Conservation (phyloP, 495 filamentous ascomycete genomes). For the Acidiella bohemica region DNA sequence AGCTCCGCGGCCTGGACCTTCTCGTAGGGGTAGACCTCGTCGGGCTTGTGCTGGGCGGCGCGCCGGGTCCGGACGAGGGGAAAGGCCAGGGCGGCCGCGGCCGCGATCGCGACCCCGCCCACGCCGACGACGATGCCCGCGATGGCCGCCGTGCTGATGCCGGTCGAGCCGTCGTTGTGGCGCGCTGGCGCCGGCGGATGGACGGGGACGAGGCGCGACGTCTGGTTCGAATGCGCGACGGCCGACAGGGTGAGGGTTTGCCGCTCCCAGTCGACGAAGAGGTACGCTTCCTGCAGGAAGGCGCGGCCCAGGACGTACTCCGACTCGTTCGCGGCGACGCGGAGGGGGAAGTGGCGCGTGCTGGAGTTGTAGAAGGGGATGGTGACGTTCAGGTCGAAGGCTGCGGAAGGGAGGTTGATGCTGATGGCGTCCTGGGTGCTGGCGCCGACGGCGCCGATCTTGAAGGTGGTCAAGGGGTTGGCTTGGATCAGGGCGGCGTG, state of each 20-base stretch:
- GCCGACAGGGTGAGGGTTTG: constrained; percentile 7
- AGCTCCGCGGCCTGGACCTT: background rate
- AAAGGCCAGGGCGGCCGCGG: background rate
- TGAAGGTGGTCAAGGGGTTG: constrained; percentile 12
- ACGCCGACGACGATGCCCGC: constrained; percentile 9
- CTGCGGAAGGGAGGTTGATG: constrained; percentile 14
- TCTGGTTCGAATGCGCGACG: constrained; percentile 5
- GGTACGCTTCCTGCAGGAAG: constrained; percentile 17
- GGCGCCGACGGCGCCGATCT: background rate
- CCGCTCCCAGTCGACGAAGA: constrained; percentile 9
- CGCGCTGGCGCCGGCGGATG: background rate
- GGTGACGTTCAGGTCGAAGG: constrained; percentile 15
- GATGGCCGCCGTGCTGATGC: constrained; percentile 8
- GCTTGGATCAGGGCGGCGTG: background rate
- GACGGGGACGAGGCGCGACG: background rate
- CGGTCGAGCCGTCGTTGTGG: background rate
- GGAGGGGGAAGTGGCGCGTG: constrained; percentile 15
- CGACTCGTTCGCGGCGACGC: constrained; percentile 10
- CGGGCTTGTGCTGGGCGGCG: constrained; percentile 4
- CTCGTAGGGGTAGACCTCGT: background rate
- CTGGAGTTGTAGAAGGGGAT: constrained; percentile 9
- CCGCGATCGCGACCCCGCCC: background rate
- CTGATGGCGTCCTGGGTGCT: constrained; percentile 16
- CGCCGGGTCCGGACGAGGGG: constrained; percentile 9
- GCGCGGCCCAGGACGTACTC: constrained; percentile 16